Evolutionary conservation across 2,329 filamentous ascomycete genomes (phyloP).

Genomic region (Aureobasidium sp.): DNA sequence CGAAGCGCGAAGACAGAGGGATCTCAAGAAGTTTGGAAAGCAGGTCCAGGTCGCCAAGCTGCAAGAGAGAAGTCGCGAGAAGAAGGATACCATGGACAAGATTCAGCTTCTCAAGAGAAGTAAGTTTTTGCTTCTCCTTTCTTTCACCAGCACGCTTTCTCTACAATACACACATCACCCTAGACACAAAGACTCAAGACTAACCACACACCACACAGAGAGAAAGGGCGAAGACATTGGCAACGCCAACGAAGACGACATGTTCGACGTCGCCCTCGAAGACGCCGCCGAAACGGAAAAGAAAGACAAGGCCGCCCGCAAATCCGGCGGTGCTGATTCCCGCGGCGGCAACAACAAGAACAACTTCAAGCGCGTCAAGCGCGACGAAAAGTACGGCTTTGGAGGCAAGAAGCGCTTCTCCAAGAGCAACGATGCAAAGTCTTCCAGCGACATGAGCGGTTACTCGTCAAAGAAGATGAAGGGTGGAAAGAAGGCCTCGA

Average conservation of each 20-base stretch:
- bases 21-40: conserved; percentile 99
- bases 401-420: conserved; percentile 88
- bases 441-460: conserved; percentile 67
- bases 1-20: conserved; percentile 83
- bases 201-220: conserved; percentile 45
- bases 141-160: no score
- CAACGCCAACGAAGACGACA: conserved; percentile 65
- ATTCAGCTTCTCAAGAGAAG: conserved; percentile 92
- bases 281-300: conserved; percentile 47
- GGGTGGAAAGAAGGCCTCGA: conserved; percentile 30
- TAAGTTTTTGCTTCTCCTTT: conserved; percentile 42
- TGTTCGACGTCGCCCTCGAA: conserved; percentile 87
- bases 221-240: conserved; percentile 64
- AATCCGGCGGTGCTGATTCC: conserved; percentile 28
- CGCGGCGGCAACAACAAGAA: conserved; percentile 42
- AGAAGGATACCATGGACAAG: conserved; percentile 89
- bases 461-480: conserved; percentile 88
- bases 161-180: neutral
- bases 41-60: conserved; percentile 93
- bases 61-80: conserved; percentile 87
- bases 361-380: conserved; percentile 72
- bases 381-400: conserved; percentile 89
- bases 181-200: conserved; percentile 18
- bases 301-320: conserved; percentile 32
- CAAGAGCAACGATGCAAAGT: conserved; percentile 84